These are phyloP conservation scores for Fonsecaea multimorphosa DNA, from an alignment of 2,329 filamentous ascomycete species.

Conservation along the genomic window DNA sequence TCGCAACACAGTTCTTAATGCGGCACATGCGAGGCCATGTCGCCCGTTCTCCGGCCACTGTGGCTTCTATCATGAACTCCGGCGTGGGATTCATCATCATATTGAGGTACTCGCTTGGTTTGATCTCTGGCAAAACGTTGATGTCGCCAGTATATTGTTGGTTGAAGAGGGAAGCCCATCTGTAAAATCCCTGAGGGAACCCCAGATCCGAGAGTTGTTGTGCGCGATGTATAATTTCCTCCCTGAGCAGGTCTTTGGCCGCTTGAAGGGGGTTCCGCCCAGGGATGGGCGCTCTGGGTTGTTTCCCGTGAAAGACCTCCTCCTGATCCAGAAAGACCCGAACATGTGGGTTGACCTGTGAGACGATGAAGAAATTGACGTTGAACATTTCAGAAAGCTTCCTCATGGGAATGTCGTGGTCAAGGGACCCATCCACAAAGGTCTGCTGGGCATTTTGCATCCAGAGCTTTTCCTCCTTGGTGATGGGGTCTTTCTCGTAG, in stretches of 20 bases:
- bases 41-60: conserved; percentile 78
- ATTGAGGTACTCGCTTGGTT: conserved; percentile 72
- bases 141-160: conserved; percentile 96
- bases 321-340: conserved; percentile 82
- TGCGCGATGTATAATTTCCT: conserved; percentile 79
- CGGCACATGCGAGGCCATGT: conserved; percentile 90
- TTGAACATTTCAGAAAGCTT: conserved; percentile 94
- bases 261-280: conserved; percentile 55
- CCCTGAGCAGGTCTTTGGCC: conserved; percentile 74
- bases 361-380: conserved; percentile 97
- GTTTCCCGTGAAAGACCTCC: conserved; percentile 57
- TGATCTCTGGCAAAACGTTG: conserved; percentile 84
- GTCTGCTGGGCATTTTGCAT: conserved; percentile 73
- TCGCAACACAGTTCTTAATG: conserved; percentile 83
- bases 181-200: conserved; percentile 78
- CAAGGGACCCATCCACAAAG: conserved; percentile 94
- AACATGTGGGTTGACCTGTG: conserved; percentile 94
- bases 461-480: conserved; percentile 79
- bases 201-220: conserved; percentile 81
- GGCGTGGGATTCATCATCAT: conserved; percentile 83
- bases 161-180: conserved; percentile 78
- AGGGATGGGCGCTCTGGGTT: conserved; percentile 34
- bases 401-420: conserved; percentile 91
- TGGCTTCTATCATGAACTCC: conserved; percentile 83
- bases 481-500: conserved; percentile 82